Base-by-base conservation (phyloP, 1,284 basidiomycete species). In the Malassezia sp. region DNA sequence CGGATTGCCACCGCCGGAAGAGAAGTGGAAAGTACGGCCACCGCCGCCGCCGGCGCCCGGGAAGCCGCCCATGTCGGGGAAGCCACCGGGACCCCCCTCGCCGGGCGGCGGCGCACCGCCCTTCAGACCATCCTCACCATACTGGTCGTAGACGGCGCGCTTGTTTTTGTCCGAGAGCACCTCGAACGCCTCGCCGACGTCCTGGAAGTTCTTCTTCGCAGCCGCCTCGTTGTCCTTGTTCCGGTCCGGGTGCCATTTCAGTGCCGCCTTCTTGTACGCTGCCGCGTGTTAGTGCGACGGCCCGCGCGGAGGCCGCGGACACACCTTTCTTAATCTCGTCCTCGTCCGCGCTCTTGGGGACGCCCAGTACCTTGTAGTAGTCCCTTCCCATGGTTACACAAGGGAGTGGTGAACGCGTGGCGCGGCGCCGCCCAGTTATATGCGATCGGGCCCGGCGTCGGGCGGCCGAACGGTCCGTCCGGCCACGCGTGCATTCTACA, bases 181-280 rank as follows among this genome's bases (percentile, higher is more conserved):
- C 71, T 97, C 91, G 64, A 91, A 96, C 0, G 91, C 91, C 75
- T 97, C 91, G 20, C 85, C 85, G 49, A 93, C 84, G 77, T 93
- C 81, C 73, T 97, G 91, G 74, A 97, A 97, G 73, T 86, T 93
- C 64, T 80, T 79, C 8, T 80, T 82, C 0, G 91, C 84, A 5
- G 43, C 26, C 58, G 90, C 90, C 53, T 82, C 80, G 40, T 74
- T 73, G 33, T 82, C 81, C 43, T 75, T 74, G 71, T 91, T 93
- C 38, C 90, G 79, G 72, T 93, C 89, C 30, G 87, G 87, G 72
- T 91, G 88, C 80, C 83, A 85, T 76, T 84, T 86, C 66, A 91
- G 73, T 32, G 85, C 85, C 24, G 62, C 59, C 49, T 71, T 64
- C 41, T 64, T 61, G 59, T 61, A 59, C 18, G 57, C 61, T 46